A percentile compares a stretch with the other conserved stretches of the same genome.
Evolutionary conservation across 116 monocot species (phyloP).

Genomic region (Iris pallida): DNA sequence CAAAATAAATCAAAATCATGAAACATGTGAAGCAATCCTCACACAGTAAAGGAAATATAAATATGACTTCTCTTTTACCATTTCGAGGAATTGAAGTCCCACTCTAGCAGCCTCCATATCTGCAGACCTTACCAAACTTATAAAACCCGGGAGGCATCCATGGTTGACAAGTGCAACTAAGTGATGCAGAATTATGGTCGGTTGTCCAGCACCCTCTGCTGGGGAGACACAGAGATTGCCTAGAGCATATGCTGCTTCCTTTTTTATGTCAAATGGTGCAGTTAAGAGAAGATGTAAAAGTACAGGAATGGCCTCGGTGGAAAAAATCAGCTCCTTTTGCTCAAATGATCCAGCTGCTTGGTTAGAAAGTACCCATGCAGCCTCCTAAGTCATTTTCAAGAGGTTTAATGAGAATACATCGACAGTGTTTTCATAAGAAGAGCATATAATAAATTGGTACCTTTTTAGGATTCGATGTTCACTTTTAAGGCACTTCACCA

Average conservation of each 20-base stretch:
- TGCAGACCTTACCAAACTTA: constrained; percentile 72
- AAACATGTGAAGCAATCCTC: too few species aligned
- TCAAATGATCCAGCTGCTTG: constrained; percentile 72
- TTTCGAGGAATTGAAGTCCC: constrained; percentile 90
- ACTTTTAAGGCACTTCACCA: constrained; percentile 75
- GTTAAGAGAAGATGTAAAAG: constrained; percentile 55
- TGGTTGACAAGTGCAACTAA: constrained; percentile 57
- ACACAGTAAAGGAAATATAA: too few species aligned
- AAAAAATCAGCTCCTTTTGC: constrained; percentile 71
- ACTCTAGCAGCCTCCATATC: constrained; percentile 80
- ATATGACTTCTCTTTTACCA: constrained; percentile 39
- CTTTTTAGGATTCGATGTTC: constrained; percentile 86
- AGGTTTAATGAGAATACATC: constrained; percentile 13
- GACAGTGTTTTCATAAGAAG: neutral
- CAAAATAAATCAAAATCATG: too few species aligned
- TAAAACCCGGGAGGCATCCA: constrained; percentile 79
- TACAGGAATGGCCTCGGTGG: constrained; percentile 56
- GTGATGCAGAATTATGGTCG: constrained; percentile 58
- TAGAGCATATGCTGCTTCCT: constrained; percentile 80
- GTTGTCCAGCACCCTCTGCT: constrained; percentile 24
- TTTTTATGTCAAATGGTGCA: constrained; percentile 82
- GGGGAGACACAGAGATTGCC: constrained; percentile 89
- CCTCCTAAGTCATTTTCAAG: constrained; percentile 49
- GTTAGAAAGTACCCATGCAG: constrained; percentile 90
- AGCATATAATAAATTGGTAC: constrained; percentile 21